phyloP scores from a whole-genome alignment of 2,329 filamentous ascomycete species.

The Pezicula rhizophila region DNA sequence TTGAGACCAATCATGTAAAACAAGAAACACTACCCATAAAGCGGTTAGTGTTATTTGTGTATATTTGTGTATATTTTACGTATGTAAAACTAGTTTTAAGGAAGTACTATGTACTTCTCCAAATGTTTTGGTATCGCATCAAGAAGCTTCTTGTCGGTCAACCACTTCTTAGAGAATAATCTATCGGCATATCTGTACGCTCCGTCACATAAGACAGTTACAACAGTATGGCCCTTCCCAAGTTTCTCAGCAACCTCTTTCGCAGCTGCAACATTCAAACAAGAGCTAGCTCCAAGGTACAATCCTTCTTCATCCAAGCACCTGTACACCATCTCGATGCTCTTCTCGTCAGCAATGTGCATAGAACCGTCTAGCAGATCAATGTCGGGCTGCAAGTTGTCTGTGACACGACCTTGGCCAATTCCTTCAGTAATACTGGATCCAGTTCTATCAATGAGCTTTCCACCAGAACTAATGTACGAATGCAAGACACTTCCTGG shows the following conservation, averaged over 20 bases:
- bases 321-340: constrained; percentile 94
- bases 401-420: constrained; percentile 92
- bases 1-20: not conserved
- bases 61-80: constrained; percentile 6
- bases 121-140: constrained; percentile 76
- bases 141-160: constrained; percentile 77
- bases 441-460: constrained; percentile 73
- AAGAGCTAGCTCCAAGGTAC: constrained; percentile 89
- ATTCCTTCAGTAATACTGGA: constrained; percentile 96
- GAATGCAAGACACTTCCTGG: constrained; percentile 90
- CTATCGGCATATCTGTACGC: constrained; percentile 96
- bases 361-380: constrained; percentile 78
- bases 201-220: constrained; percentile 90
- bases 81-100: constrained; percentile 39
- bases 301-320: constrained; percentile 94
- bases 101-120: constrained; percentile 90
- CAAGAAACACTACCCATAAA: not conserved
- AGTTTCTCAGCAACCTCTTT: constrained; percentile 89
- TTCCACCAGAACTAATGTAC: constrained; percentile 81
- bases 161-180: constrained; percentile 86
- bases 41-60: constrained; percentile 1
- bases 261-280: constrained; percentile 90
- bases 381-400: constrained; percentile 84
- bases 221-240: constrained; percentile 82
- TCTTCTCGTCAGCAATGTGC: constrained; percentile 85